Percentiles rank a stretch among this genome's conserved stretches.
Evolutionary conservation across 495 filamentous ascomycete species (phyloP).

Genomic region (Neurospora intermedia): DNA sequence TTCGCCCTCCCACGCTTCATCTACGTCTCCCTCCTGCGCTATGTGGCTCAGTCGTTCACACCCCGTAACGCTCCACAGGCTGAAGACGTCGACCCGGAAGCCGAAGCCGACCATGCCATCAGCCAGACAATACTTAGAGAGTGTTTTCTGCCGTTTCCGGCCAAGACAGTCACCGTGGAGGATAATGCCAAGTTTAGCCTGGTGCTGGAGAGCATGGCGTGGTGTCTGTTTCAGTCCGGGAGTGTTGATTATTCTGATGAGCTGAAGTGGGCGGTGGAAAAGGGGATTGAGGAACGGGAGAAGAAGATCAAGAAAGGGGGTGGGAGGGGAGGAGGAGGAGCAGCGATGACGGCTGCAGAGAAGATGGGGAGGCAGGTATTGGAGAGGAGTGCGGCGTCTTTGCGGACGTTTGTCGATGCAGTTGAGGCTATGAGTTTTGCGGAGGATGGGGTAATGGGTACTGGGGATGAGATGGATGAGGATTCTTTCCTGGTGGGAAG

Average conservation of each 20-base stretch:
- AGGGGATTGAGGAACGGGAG: slow-evolving; percentile 54
- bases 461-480: not conserved
- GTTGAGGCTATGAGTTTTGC: slow-evolving; percentile 17
- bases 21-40: slow-evolving; percentile 53
- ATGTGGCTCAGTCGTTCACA: slow-evolving; percentile 52
- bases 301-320: slow-evolving; percentile 37
- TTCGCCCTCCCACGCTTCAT: slow-evolving; percentile 37
- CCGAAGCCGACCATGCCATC: slow-evolving; percentile 32
- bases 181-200: slow-evolving; percentile 80
- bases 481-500: not conserved
- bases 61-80: slow-evolving; percentile 41
- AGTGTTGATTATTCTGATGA: slow-evolving; percentile 31
- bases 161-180: slow-evolving; percentile 46
- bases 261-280: slow-evolving; percentile 44
- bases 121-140: slow-evolving; percentile 48
- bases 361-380: slow-evolving; percentile 22
- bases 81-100: slow-evolving; percentile 24
- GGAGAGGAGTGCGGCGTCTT: slow-evolving; percentile 29
- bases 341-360: slow-evolving; percentile 24
- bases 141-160: slow-evolving; percentile 63
- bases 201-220: slow-evolving; percentile 59
- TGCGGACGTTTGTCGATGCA: slow-evolving; percentile 22
- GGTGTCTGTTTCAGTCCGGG: slow-evolving; percentile 39
- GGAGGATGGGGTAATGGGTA: not conserved
- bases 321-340: slow-evolving; percentile 24